Conservation (phyloP, 192 early-diverging fungal species). For the Coemansia sp. region DNA sequence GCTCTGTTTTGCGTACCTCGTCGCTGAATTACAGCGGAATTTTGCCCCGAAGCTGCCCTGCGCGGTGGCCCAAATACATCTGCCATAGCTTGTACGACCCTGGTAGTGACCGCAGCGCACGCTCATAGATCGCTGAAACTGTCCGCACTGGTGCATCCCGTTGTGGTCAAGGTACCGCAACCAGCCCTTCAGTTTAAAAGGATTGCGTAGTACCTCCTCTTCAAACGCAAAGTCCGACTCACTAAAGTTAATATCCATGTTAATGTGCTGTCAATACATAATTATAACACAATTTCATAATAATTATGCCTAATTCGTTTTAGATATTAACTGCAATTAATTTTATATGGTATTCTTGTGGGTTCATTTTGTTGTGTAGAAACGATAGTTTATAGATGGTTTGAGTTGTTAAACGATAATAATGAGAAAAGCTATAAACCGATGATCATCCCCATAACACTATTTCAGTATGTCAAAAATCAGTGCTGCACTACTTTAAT, state of each 20-base stretch:
- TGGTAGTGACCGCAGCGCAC: constrained; percentile 82
- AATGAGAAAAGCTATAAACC: no score
- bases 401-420: no score
- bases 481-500: no score
- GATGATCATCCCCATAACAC: no score
- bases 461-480: no score
- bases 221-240: constrained; percentile 58
- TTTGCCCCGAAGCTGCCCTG: constrained; percentile 10
- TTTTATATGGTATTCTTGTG: no score
- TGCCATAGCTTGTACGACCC: constrained; percentile 98
- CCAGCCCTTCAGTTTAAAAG: constrained; percentile 78
- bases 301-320: no score
- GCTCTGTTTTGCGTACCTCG: constrained; percentile 66
- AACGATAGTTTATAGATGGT: no score
- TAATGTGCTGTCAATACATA: neutral
- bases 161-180: constrained; percentile 90
- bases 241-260: constrained; percentile 27
- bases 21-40: constrained; percentile 59
- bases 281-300: no score
- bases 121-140: constrained; percentile 76
- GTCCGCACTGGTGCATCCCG: constrained; percentile 42
- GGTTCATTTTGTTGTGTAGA: no score
- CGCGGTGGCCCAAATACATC: constrained; percentile 72
- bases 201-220: constrained; percentile 65
- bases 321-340: no score